phyloP scores from a whole-genome alignment of 2,329 filamentous ascomycete species.

The Xylariomycetidae sp. region DNA sequence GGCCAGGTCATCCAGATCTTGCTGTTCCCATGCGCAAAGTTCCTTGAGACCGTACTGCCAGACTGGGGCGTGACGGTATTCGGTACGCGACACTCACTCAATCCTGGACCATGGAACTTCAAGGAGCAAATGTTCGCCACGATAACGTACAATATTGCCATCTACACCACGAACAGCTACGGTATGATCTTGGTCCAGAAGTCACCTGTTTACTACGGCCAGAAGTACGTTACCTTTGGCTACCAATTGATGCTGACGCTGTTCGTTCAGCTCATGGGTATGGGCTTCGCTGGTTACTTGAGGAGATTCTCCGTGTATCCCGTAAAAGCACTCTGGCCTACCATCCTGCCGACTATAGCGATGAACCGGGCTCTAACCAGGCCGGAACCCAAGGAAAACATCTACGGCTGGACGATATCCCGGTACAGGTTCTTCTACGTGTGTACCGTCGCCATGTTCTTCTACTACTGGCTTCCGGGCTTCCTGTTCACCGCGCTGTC shows the following conservation, averaged over 20 bases:
- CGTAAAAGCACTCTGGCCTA: constrained; percentile 35
- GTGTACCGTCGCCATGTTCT: constrained; percentile 31
- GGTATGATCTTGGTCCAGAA: constrained; percentile 23
- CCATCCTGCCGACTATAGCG: constrained; percentile 31
- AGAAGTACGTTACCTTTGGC: constrained; percentile 21
- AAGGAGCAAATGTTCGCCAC: constrained; percentile 35
- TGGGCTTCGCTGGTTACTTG: constrained; percentile 35
- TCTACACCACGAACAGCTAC: constrained; percentile 13
- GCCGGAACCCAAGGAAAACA: constrained; percentile 29
- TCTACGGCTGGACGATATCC: constrained; percentile 39
- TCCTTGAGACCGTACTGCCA: constrained; percentile 36
- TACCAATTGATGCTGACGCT: constrained; percentile 35
- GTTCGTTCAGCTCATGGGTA: constrained; percentile 36
- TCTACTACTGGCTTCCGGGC: constrained; percentile 45
- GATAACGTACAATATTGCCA: neutral
- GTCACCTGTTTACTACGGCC: constrained; percentile 26
- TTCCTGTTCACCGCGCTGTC: constrained; percentile 37
- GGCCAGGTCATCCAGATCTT: constrained; percentile 36
- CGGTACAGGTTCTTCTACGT: constrained; percentile 40
- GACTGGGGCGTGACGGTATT: constrained; percentile 38
- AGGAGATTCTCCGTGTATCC: constrained; percentile 34
- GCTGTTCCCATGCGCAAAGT: constrained; percentile 39
- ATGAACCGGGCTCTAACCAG: constrained; percentile 28
- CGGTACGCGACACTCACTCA: constrained; percentile 32
- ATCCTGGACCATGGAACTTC: constrained; percentile 35